phyloP scores from a whole-genome alignment of 2,329 filamentous ascomycete species.

The Falciphora oryzae region DNA sequence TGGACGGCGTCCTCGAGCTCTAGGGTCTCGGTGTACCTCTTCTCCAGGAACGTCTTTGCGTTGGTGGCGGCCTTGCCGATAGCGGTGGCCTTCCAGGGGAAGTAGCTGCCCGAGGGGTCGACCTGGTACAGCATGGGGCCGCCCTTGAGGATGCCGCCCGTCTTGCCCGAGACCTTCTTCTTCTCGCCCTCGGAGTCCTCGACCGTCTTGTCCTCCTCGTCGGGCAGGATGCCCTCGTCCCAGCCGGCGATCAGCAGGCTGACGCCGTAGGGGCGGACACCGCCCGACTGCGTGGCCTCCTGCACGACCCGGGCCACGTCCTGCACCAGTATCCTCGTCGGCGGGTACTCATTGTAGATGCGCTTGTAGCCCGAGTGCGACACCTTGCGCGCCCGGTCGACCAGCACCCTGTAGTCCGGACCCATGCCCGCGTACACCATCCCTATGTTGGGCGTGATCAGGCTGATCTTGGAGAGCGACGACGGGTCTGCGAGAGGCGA shows the following conservation, averaged over 20 bases:
- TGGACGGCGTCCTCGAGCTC: constrained; percentile 98
- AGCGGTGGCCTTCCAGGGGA: constrained; percentile 98
- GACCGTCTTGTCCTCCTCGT: constrained; percentile 52
- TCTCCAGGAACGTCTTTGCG: constrained; percentile 98
- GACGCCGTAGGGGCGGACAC: constrained; percentile 94
- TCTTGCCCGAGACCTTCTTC: constrained; percentile 77
- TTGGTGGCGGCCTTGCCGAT: constrained; percentile 98
- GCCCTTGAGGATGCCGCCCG: constrained; percentile 90
- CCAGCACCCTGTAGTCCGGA: constrained; percentile 93
- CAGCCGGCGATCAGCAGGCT: constrained; percentile 93
- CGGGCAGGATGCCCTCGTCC: constrained; percentile 93
- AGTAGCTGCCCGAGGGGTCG: constrained; percentile 97
- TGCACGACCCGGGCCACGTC: constrained; percentile 98
- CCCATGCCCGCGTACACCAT: constrained; percentile 99
- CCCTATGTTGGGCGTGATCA: constrained; percentile 98
- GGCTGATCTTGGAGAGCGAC: constrained; percentile 93
- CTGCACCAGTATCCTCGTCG: constrained; percentile 97
- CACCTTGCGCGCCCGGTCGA: constrained; percentile 96
- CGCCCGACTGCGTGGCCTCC: constrained; percentile 95
- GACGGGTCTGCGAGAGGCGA: constrained; percentile 93
- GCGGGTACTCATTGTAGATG: constrained; percentile 99
- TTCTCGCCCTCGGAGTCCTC: constrained; percentile 52
- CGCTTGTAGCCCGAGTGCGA: constrained; percentile 99
- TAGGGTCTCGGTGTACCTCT: constrained; percentile 94
- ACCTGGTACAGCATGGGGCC: constrained; percentile 98